phyloP scores from a whole-genome alignment of 768 basidiomycete species.

The Russula brevipes region DNA sequence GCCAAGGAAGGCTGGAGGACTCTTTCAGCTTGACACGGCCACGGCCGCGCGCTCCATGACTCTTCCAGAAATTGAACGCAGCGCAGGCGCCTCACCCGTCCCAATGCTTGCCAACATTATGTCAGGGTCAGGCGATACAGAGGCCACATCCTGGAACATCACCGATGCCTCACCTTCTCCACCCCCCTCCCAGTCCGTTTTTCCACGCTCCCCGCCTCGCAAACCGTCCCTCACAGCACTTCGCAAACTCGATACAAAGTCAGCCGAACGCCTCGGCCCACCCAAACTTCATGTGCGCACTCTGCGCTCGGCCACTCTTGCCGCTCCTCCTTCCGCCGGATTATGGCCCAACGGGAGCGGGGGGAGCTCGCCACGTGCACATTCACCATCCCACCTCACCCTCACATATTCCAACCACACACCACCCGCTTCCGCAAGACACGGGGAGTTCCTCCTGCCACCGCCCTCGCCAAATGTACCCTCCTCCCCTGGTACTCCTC shows the following conservation, averaged over 20 bases:
- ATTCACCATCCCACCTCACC: conserved; percentile 57
- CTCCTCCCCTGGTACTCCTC: conserved; percentile 37
- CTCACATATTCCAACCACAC: conserved; percentile 57
- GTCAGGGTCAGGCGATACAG: conserved; percentile 30
- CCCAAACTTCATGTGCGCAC: conserved; percentile 61
- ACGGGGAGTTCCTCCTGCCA: conserved; percentile 36
- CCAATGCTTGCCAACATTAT: conserved; percentile 51
- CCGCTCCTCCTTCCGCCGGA: conserved; percentile 41
- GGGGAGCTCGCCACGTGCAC: conserved; percentile 29
- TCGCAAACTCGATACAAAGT: conserved; percentile 56
- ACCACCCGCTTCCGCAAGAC: conserved; percentile 48
- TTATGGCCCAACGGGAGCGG: conserved; percentile 13
- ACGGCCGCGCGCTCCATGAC: conserved; percentile 47
- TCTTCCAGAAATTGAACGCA: conserved; percentile 55
- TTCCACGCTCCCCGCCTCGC: conserved; percentile 47
- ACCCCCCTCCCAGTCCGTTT: conserved; percentile 57
- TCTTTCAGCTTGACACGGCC: conserved; percentile 65
- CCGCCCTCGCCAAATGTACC: conserved; percentile 32
- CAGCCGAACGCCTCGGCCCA: conserved; percentile 46
- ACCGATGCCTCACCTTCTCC: conserved; percentile 54
- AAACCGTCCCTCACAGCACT: conserved; percentile 62
- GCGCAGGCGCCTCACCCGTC: conserved; percentile 40
- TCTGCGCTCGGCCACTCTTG: conserved; percentile 55
- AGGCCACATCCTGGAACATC: conserved; percentile 39
- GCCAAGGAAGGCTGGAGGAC: conserved; percentile 40